Evolutionary conservation across 805 yeast genomes (phyloP).

Genomic region (Schwanniomyces vanrijiae): DNA sequence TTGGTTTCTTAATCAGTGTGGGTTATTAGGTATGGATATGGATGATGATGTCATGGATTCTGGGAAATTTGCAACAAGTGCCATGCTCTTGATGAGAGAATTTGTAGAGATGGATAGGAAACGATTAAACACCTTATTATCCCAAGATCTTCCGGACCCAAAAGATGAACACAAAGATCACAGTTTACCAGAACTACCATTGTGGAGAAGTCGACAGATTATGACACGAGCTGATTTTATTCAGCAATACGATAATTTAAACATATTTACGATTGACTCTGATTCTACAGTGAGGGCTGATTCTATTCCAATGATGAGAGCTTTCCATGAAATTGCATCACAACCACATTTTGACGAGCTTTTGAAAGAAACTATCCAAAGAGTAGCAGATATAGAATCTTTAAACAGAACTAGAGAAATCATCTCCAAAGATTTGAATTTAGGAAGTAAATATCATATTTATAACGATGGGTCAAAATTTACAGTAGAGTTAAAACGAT

Average conservation of each 20-base stretch:
- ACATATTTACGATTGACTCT: constrained; percentile 77
- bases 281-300: constrained; percentile 75
- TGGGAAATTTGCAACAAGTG: constrained; percentile 73
- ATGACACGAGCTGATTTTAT: constrained; percentile 86
- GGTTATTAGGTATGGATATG: constrained; percentile 72
- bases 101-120: constrained; percentile 66
- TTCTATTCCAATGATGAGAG: constrained; percentile 87
- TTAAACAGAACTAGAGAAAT: constrained; percentile 76
- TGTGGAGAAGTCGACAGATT: constrained; percentile 81
- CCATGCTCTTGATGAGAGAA: constrained; percentile 69
- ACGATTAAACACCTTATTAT: constrained; percentile 26
- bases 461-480: constrained; percentile 7
- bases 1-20: constrained; percentile 85
- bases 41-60: constrained; percentile 87
- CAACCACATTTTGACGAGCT: constrained; percentile 71
- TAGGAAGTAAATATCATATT: constrained; percentile 47
- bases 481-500: constrained; percentile 13
- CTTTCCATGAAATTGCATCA: constrained; percentile 73
- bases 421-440: constrained; percentile 64
- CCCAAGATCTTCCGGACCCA: constrained; percentile 35
- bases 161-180: constrained; percentile 38
- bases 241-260: constrained; percentile 69
- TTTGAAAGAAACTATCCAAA: constrained; percentile 59
- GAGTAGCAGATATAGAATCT: constrained; percentile 76
- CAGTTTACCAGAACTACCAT: constrained; percentile 67